These are phyloP conservation scores for Emericellopsis atlantica DNA, from an alignment of 2,329 filamentous ascomycete genomes.

Conservation along the genomic window DNA sequence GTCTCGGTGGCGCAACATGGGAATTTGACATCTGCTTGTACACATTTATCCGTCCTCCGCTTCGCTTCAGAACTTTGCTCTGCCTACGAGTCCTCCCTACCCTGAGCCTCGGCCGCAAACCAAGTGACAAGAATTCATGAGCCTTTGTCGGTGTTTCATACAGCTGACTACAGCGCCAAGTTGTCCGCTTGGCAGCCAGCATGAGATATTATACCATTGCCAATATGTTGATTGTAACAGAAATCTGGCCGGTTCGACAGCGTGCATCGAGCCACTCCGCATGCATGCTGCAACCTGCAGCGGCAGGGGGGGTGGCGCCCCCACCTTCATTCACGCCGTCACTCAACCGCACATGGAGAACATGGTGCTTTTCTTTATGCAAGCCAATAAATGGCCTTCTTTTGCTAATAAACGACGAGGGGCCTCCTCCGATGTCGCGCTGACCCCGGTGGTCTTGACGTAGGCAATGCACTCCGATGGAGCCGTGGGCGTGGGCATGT, in stretches of 20 bases:
- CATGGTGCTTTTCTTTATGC: conserved; percentile 6
- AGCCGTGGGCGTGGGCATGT: not conserved
- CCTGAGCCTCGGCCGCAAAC: too few relatives aligned
- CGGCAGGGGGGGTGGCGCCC: too few relatives aligned
- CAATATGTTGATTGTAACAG: conserved; percentile 22
- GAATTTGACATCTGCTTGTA: too few relatives aligned
- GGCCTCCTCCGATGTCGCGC: conserved; percentile 17
- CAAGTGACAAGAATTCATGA: too few relatives aligned
- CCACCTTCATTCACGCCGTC: too few relatives aligned
- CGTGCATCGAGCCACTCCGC: conserved; percentile 9
- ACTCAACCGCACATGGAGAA: conserved; percentile 2
- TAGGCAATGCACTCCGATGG: conserved; percentile 2
- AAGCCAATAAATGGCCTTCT: conserved; percentile 15
- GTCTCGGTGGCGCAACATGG: too few relatives aligned
- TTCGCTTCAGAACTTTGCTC: too few relatives aligned
- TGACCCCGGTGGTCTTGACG: conserved; percentile 11
- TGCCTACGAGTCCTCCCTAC: too few relatives aligned
- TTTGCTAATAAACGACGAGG: conserved; percentile 12
- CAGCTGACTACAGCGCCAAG: too few relatives aligned
- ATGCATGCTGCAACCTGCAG: conserved; percentile 3
- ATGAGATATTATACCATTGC: conserved; percentile 8
- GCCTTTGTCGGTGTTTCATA: too few relatives aligned
- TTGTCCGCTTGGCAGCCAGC: not conserved
- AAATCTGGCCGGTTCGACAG: conserved; percentile 10
- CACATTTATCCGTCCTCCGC: too few relatives aligned